phyloP scores from a whole-genome alignment of 2,329 filamentous ascomycete species.

The Aureobasidium sp. region DNA sequence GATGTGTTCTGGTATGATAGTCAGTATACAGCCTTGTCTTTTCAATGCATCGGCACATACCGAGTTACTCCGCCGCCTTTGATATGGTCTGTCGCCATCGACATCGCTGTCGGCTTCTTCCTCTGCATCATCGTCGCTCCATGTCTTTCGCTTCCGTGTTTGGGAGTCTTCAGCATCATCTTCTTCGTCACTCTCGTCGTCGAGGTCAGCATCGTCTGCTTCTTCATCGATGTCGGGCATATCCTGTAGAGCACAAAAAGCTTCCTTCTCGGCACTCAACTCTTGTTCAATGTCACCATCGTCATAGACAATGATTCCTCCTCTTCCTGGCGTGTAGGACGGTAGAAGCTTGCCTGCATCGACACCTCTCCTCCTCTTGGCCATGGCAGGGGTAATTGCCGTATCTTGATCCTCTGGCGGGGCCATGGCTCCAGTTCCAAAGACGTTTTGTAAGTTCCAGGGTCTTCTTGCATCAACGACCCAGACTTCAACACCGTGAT shows the following conservation, averaged over 20 bases:
- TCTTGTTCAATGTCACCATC: slow-evolving; percentile 96
- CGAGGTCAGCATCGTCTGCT: slow-evolving; percentile 66
- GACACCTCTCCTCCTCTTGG: slow-evolving; percentile 69
- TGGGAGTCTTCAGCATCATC: slow-evolving; percentile 36
- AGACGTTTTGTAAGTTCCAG: slow-evolving; percentile 96
- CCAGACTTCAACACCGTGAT: slow-evolving; percentile 94
- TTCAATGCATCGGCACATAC: slow-evolving; percentile 54
- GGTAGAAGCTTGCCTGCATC: slow-evolving; percentile 76
- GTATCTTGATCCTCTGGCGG: slow-evolving; percentile 32
- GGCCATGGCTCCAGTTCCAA: slow-evolving; percentile 56
- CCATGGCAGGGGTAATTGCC: slow-evolving; percentile 29
- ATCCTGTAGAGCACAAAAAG: slow-evolving; percentile 85
- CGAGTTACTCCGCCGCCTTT: slow-evolving; percentile 89
- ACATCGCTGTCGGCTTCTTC: slow-evolving; percentile 52
- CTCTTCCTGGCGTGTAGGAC: slow-evolving; percentile 79
- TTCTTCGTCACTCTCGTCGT: slow-evolving; percentile 63
- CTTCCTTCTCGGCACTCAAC: slow-evolving; percentile 76
- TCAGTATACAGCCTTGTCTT: neutral
- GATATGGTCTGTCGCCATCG: slow-evolving; percentile 79
- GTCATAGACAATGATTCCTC: slow-evolving; percentile 94
- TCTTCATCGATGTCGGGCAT: slow-evolving; percentile 93
- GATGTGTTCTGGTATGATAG: slow-evolving; percentile 55
- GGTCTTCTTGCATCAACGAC: slow-evolving; percentile 91
- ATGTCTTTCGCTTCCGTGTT: slow-evolving; percentile 46
- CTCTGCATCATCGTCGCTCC: slow-evolving; percentile 35